These are phyloP conservation scores for Andrographis paniculata DNA, from an alignment of 305 asterid species.

Conservation along the genomic window DNA sequence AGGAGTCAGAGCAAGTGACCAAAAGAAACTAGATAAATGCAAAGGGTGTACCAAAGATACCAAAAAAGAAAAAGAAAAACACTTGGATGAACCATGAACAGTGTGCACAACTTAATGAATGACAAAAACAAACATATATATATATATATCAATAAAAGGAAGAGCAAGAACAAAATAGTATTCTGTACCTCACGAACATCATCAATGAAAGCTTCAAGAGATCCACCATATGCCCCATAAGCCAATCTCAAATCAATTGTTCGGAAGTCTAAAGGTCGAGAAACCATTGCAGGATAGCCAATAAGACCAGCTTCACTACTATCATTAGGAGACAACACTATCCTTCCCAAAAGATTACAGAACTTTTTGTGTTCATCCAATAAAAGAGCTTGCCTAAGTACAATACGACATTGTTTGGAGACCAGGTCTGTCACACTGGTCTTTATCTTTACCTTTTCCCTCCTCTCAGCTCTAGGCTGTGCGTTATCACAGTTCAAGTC, in stretches of 20 bases:
- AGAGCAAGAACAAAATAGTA: constrained; percentile 6
- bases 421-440: constrained; percentile 52
- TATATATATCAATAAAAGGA: background rate
- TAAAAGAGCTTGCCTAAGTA: constrained; percentile 63
- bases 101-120: constrained; percentile 1
- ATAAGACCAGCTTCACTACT: constrained; percentile 78
- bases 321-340: constrained; percentile 61
- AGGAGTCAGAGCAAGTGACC: background rate
- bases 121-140: constrained; percentile 4
- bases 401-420: constrained; percentile 82
- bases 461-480: constrained; percentile 57
- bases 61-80: constrained; percentile 1
- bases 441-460: constrained; percentile 46
- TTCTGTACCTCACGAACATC: constrained; percentile 89
- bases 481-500: constrained; percentile 45
- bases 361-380: constrained; percentile 74
- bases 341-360: constrained; percentile 85
- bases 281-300: constrained; percentile 90
- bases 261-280: constrained; percentile 95
- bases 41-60: too few relatives aligned
- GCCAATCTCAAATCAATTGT: constrained; percentile 90
- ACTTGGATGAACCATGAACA: constrained; percentile 1
- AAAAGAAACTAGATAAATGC: constrained; percentile 12
- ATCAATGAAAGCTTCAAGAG: constrained; percentile 81
- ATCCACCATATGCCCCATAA: constrained; percentile 84